These are phyloP conservation scores for Vaccinium vitisidaea DNA, from an alignment of 148 eudicot species.

Conservation along the genomic window DNA sequence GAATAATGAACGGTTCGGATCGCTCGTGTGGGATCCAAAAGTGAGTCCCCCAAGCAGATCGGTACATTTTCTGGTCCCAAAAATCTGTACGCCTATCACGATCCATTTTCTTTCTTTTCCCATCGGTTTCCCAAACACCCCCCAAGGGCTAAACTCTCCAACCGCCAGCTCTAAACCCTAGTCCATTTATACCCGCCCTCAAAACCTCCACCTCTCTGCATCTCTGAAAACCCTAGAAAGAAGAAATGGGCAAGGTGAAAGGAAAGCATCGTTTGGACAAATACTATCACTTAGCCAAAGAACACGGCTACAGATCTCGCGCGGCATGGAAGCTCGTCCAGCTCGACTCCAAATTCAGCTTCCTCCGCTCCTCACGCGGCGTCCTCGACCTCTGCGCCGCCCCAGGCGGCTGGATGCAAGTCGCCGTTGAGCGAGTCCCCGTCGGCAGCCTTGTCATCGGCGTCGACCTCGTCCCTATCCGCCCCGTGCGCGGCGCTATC, in stretches of 20 bases:
- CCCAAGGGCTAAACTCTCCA: neutral
- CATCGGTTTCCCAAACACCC: neutral
- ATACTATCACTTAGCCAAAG: conserved; percentile 79
- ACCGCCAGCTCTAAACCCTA: neutral
- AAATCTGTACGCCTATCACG: too few species aligned
- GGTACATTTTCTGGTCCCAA: too few species aligned
- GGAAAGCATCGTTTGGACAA: conserved; percentile 90
- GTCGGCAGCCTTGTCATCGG: conserved; percentile 81
- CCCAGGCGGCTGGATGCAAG: conserved; percentile 98
- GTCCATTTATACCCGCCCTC: neutral
- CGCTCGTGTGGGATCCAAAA: too few species aligned
- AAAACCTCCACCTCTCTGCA: neutral
- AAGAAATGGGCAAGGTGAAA: conserved; percentile 77
- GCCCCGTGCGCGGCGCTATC: conserved; percentile 74
- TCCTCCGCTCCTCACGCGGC: conserved; percentile 66
- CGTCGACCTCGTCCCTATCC: conserved; percentile 71
- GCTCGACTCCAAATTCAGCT: conserved; percentile 64
- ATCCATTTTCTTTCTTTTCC: too few species aligned
- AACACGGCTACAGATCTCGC: conserved; percentile 85
- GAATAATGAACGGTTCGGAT: too few species aligned
- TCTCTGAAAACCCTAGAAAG: neutral
- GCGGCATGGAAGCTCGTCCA: conserved; percentile 90
- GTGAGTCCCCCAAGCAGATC: too few species aligned
- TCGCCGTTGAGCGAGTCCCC: conserved; percentile 64
- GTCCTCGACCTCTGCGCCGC: conserved; percentile 98